Evolutionary conservation across 176 grass and related monocot species (phyloP), one percentile per base, ranked within the genome.

Genomic region (Phoenix roebelenii): DNA sequence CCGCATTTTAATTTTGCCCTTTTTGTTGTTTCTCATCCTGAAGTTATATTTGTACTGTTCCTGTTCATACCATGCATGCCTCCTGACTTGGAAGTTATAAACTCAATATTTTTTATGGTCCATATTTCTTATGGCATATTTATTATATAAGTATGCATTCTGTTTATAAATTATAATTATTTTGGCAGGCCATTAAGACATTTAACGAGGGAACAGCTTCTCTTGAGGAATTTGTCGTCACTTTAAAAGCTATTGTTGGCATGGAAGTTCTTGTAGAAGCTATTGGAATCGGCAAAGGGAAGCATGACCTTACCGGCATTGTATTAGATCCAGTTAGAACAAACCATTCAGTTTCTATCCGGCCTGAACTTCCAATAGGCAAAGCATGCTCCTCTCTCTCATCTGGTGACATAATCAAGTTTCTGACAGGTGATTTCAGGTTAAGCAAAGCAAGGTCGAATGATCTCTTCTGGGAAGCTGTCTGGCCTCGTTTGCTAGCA

Each of bases 381-480:
- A 97, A 97, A 76, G 87, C 87, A 66, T 97, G 93, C 63, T 85
- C 87, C 18, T 85, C 63, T 14, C 87, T 97, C 62, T 75, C 81
- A 48, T 79, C 81, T 76, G 84, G 68, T 70, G 83, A 88, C 25
- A 82, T 97, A 52, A 72, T 92, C 51, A 85, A 90, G 56, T 91
- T 91, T 88, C 69, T 97, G 72, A 97, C 86, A 49, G 87, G 87
- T 56, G 87, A 85, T 83, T 91, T 91, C 65, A 91, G 93, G 76
- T 57, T 97, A 60, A 90, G 93, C 72, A 97, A 97, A 68, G 84
- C 87, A 55, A 91, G 80, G 72, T 91, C 93, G 48, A 97, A 91
- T 76, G 93, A 97, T 92, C 79, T 97, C 61, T 97, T 97, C 56
- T 97, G 93, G 93, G 93, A 97, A 72, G 93, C 93, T 72, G 83